Base-by-base conservation (phyloP, 768 basidiomycete species). In the Erythrobasidium yunnanense region DNA sequence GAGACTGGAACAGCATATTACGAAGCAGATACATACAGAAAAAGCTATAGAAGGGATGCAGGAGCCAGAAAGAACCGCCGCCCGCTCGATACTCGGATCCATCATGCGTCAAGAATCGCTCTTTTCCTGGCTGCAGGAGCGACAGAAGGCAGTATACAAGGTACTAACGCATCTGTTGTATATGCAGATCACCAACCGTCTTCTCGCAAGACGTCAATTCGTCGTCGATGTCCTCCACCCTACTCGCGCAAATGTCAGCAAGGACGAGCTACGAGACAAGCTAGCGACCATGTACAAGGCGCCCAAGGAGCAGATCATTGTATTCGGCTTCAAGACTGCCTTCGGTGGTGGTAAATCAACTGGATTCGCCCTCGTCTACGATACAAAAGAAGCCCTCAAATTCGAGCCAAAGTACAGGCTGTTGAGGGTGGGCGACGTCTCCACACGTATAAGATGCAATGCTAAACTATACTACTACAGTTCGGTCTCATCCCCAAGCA, bases 311-410 rank as follows among this genome's bases (percentile, higher is more conserved):
- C 87, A 89, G 66, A 88, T 97, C 58, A 88, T 95, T 71, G 84
- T 88, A 68, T 99, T 96, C 70, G 93, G 95, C 70, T 85, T 97
- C 78, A 81, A 83, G 78, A 96, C 93, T 75, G 85, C 88, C 53
- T 99, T 97, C 78, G 95, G 95, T 87, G 95, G 95, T 77, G 95
- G 93, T 77, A 83, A 86, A 75, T 91, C 87, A 80, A 93, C 91
- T 50, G 95, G 95, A 55, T 99, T 99, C 78, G 93, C 86, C 51
- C 79, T 97, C 79, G 90, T 99, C 73, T 99, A 99, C 78, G 95
- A 99, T 76, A 87, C 88, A 73, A 90, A 95, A 81, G 84, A 83
- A 63, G 82, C 87, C 66, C 89, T 82, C 81, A 91, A 90, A 80
- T 96, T 97, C 74, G 95, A 99, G 82, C 93, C 95, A 71, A 88